Percentiles rank a stretch among this genome's conserved stretches.
Evolutionary conservation across 352 stramenopile genomes (phyloP).

Genomic region (Hyaloperonospora brassicae): DNA sequence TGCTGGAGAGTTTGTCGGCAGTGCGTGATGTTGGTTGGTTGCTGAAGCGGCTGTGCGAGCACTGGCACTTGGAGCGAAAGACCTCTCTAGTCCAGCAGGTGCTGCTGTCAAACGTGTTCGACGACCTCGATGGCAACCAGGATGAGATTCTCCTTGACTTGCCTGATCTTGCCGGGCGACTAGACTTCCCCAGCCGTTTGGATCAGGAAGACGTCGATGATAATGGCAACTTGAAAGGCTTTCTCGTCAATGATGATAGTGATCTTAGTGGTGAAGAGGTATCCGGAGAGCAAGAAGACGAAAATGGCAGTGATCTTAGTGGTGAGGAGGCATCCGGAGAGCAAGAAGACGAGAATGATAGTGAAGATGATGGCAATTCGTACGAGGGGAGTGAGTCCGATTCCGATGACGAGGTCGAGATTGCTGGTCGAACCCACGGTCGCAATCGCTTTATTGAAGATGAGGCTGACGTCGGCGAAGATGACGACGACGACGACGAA

Average conservation of each 20-base stretch:
- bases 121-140: constrained; percentile 77
- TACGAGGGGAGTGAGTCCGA: constrained; percentile 54
- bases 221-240: constrained; percentile 68
- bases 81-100: constrained; percentile 61
- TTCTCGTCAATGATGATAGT: constrained; percentile 61
- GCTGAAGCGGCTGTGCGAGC: constrained; percentile 44
- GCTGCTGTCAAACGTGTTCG: constrained; percentile 63
- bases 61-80: constrained; percentile 62
- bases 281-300: constrained; percentile 32
- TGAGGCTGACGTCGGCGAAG: constrained; percentile 55
- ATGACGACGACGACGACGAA: constrained; percentile 42
- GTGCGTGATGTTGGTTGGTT: constrained; percentile 59
- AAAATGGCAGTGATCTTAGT: constrained; percentile 40
- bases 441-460: constrained; percentile 72
- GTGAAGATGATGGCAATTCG: constrained; percentile 31
- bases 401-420: constrained; percentile 52
- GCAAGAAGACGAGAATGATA: constrained; percentile 32
- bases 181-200: constrained; percentile 77
- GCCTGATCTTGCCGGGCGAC: constrained; percentile 39
- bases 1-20: constrained; percentile 69
- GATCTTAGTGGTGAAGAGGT: constrained; percentile 49
- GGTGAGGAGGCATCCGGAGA: constrained; percentile 39
- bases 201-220: constrained; percentile 77
- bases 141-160: constrained; percentile 62
- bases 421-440: constrained; percentile 16